Evolutionary conservation across 129 eudicot species (phyloP).

Genomic region (Arctium lappa): DNA sequence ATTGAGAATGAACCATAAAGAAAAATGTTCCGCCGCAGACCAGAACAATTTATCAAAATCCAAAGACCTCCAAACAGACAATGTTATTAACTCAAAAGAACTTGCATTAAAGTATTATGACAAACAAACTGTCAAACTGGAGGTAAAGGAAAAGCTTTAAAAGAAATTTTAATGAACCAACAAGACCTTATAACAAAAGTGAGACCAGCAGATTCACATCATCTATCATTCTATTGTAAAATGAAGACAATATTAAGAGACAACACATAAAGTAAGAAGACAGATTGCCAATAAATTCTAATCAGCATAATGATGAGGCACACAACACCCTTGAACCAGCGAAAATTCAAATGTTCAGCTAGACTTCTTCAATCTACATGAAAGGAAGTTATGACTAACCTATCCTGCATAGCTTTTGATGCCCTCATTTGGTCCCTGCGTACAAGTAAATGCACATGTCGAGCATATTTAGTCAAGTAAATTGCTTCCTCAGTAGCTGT

Average conservation of each 20-base stretch:
- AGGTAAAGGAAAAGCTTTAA: neutral
- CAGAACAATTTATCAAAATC: neutral
- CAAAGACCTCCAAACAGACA: neutral
- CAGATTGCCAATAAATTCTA: neutral
- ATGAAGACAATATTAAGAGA: neutral
- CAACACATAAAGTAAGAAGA: neutral
- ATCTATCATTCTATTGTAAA: neutral
- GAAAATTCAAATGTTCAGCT: constrained; percentile 5
- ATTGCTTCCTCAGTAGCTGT: constrained; percentile 99
- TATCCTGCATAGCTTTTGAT: constrained; percentile 99
- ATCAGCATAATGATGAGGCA: neutral
- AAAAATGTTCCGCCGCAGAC: neutral
- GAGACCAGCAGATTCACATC: neutral
- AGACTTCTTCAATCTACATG: neutral
- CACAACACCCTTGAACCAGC: constrained; percentile 2
- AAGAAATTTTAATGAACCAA: neutral
- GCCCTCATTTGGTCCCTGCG: constrained; percentile 90
- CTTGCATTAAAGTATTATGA: neutral
- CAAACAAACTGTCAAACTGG: neutral
- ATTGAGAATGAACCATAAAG: neutral
- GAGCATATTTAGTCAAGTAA: constrained; percentile 93
- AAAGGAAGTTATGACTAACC: constrained; percentile 42
- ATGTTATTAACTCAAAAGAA: neutral
- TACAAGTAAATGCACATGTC: constrained; percentile 94
- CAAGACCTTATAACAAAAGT: neutral